Conservation (phyloP, 225 moss, liverwort and hornwort genomes). For the Physcomitrellopsis africana region DNA sequence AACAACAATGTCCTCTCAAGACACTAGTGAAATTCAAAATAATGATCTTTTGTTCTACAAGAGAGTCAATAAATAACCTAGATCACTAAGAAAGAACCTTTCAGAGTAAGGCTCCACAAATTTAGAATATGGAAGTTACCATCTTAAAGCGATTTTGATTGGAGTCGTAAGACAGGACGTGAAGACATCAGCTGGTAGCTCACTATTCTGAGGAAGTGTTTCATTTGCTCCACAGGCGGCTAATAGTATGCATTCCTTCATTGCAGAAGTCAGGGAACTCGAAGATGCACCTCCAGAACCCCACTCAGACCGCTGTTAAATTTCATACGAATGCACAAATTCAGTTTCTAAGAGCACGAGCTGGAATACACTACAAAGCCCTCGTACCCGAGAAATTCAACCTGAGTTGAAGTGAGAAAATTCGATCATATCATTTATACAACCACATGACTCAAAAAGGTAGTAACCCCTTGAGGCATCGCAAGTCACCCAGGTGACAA, state of each 20-base stretch:
- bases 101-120: not conserved
- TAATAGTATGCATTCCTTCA: conserved; percentile 79
- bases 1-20: not conserved
- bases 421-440: not conserved
- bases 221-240: conserved; percentile 83
- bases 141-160: conserved; percentile 87
- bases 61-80: not conserved
- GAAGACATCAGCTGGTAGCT: conserved; percentile 88
- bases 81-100: not conserved
- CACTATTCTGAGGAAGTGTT: conserved; percentile 80
- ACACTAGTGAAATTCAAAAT: no score
- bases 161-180: conserved; percentile 88
- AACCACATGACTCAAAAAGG: not conserved
- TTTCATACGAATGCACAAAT: not conserved
- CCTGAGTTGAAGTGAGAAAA: not conserved
- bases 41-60: no score
- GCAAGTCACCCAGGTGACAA: conserved; percentile 1
- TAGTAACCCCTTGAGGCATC: not conserved
- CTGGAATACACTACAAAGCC: not conserved
- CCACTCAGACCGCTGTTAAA: conserved; percentile 74
- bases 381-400: not conserved
- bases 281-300: conserved; percentile 50
- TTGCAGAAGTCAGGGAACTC: conserved; percentile 45
- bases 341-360: not conserved
- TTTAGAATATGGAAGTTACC: conserved; percentile 41